Conservation (phyloP, 768 basidiomycete genomes). For the Gloeopeniophorella convolvens region DNA sequence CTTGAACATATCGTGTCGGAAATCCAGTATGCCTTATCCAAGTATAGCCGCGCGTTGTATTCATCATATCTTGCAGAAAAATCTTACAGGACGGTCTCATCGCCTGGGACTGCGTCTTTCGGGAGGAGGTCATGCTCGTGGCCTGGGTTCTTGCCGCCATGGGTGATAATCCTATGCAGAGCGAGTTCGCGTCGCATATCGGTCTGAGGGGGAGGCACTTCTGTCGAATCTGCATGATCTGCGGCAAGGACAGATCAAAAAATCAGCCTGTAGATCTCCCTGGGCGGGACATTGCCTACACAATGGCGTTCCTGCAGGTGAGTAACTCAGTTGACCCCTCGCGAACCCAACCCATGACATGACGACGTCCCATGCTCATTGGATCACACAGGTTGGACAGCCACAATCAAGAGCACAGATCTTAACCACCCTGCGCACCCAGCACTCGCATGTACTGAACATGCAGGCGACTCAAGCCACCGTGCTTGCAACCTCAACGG, state of each 20-base stretch:
- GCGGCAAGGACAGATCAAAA: slow-evolving; percentile 14
- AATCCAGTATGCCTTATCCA: slow-evolving; percentile 26
- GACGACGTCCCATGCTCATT: too few species aligned
- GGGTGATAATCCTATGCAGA: slow-evolving; percentile 43
- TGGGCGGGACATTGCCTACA: too few species aligned
- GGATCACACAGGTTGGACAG: too few species aligned
- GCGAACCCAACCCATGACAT: too few species aligned
- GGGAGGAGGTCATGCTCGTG: slow-evolving; percentile 15
- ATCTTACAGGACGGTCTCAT: slow-evolving; percentile 29
- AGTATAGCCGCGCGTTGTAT: not conserved
- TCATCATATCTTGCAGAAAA: not conserved
- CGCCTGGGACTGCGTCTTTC: slow-evolving; percentile 31
- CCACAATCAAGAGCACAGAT: too few species aligned
- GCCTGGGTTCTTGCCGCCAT: slow-evolving; percentile 21
- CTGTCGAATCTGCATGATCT: slow-evolving; percentile 35
- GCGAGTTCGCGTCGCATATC: slow-evolving; percentile 40
- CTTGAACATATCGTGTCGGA: slow-evolving; percentile 26
- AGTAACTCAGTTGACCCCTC: too few species aligned
- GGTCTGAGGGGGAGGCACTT: slow-evolving; percentile 34
- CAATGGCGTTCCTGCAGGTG: too few species aligned
- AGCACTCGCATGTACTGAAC: too few species aligned
- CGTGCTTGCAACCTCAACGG: too few species aligned
- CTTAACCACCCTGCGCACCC: too few species aligned
- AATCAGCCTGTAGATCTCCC: too few species aligned
- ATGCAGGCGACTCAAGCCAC: too few species aligned